These are phyloP conservation scores for Aspergillus glaucus DNA, from an alignment of 2,329 filamentous ascomycete genomes.

Conservation along the genomic window DNA sequence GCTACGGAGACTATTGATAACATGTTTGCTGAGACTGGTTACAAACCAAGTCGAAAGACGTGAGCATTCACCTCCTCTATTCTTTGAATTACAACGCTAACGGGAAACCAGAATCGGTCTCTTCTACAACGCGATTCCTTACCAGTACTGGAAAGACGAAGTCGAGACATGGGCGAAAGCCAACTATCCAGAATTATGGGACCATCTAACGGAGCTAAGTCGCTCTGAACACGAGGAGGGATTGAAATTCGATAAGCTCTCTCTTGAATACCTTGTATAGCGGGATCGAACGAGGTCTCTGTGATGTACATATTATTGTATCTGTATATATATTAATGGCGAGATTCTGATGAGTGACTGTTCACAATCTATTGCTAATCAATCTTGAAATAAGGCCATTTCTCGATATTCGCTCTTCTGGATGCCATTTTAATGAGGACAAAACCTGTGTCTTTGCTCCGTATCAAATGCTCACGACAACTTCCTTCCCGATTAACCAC, in stretches of 20 bases:
- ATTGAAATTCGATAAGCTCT: constrained; percentile 23
- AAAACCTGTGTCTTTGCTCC: too few relatives aligned
- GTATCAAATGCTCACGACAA: too few relatives aligned
- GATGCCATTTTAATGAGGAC: too few relatives aligned
- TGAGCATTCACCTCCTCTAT: constrained; percentile 39
- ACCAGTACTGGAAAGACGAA: constrained; percentile 57
- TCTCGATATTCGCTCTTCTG: too few relatives aligned
- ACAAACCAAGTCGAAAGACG: constrained; percentile 63
- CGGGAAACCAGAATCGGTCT: constrained; percentile 56
- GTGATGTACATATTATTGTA: too few relatives aligned
- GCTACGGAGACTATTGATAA: constrained; percentile 60
- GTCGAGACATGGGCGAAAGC: constrained; percentile 69
- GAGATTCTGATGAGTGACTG: too few relatives aligned
- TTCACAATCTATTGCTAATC: too few relatives aligned
- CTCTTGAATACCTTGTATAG: constrained; percentile 19
- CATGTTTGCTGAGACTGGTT: constrained; percentile 61
- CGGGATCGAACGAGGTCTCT: too few relatives aligned
- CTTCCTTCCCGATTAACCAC: too few relatives aligned
- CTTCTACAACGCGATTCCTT: constrained; percentile 67
- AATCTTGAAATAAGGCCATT: too few relatives aligned
- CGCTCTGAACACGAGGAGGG: constrained; percentile 31
- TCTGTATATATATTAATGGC: too few relatives aligned
- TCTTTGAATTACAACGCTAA: constrained; percentile 6
- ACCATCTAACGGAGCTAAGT: constrained; percentile 49
- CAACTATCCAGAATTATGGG: constrained; percentile 64